Evolutionary conservation across 2,329 filamentous ascomycete genomes (phyloP).

Genomic region (Sclerotinia trifoliorum): DNA sequence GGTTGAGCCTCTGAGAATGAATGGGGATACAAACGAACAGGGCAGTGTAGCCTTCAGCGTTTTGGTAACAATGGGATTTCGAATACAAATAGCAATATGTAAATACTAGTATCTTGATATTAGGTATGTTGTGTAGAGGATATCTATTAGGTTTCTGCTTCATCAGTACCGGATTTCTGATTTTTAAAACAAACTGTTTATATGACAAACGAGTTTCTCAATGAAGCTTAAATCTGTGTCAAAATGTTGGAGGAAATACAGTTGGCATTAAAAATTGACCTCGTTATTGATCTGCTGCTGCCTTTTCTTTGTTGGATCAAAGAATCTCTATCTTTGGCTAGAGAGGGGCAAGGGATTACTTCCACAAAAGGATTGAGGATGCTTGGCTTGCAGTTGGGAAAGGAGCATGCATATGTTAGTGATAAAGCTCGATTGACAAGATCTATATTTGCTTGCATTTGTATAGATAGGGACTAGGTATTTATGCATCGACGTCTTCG

Average conservation of each 20-base stretch:
- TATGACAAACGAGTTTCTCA: too few relatives aligned
- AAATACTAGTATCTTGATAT: background rate
- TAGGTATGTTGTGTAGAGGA: too few relatives aligned
- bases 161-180: too few relatives aligned
- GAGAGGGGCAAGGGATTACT: background rate
- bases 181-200: too few relatives aligned
- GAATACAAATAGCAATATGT: background rate
- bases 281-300: background rate
- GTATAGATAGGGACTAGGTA: background rate
- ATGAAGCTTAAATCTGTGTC: background rate
- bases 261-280: background rate
- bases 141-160: too few relatives aligned
- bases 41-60: background rate
- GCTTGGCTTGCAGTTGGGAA: slow-evolving; percentile 7
- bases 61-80: background rate
- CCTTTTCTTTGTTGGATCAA: slow-evolving; percentile 17
- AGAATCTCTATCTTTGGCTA: background rate
- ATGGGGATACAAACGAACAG: background rate
- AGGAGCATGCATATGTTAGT: background rate
- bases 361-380: background rate
- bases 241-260: background rate
- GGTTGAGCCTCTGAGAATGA: background rate
- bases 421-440: background rate
- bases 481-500: too few relatives aligned
- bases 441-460: background rate